These are phyloP conservation scores for Ustilago shanxiensis DNA, from an alignment of 1,284 basidiomycete genomes.

Conservation along the genomic window DNA sequence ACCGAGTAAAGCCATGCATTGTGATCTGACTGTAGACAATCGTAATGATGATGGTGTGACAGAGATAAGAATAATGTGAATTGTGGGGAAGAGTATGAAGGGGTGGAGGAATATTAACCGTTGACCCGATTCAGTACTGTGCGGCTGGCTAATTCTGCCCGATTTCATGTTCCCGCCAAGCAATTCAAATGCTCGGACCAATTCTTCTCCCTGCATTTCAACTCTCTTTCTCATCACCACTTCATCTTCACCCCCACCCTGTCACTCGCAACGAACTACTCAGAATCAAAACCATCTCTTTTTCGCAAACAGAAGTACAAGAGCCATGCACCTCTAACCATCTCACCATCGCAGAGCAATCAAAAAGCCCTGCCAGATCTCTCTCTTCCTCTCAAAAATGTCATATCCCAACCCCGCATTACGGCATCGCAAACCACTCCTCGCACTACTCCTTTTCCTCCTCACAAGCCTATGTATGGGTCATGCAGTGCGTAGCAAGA, in stretches of 20 bases:
- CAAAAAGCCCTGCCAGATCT: not conserved
- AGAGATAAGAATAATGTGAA: not conserved
- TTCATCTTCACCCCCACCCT: too few relatives aligned
- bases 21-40: not conserved
- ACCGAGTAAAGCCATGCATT: not conserved
- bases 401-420: not conserved
- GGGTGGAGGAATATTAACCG: not conserved
- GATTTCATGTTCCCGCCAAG: not conserved
- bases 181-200: slow-evolving; percentile 10
- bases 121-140: not conserved
- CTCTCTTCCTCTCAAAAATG: not conserved
- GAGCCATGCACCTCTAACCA: too few relatives aligned
- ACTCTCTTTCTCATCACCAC: not conserved
- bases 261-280: too few relatives aligned
- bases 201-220: not conserved
- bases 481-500: slow-evolving; percentile 35
- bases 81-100: not conserved
- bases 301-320: too few relatives aligned
- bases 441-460: not conserved
- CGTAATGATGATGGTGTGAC: not conserved
- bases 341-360: not conserved
- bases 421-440: not conserved
- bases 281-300: too few relatives aligned
- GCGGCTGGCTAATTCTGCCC: not conserved
- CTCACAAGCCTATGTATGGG: slow-evolving; percentile 5